phyloP scores from a whole-genome alignment of 179 eudicot genomes.

The Beta lomatogona region DNA sequence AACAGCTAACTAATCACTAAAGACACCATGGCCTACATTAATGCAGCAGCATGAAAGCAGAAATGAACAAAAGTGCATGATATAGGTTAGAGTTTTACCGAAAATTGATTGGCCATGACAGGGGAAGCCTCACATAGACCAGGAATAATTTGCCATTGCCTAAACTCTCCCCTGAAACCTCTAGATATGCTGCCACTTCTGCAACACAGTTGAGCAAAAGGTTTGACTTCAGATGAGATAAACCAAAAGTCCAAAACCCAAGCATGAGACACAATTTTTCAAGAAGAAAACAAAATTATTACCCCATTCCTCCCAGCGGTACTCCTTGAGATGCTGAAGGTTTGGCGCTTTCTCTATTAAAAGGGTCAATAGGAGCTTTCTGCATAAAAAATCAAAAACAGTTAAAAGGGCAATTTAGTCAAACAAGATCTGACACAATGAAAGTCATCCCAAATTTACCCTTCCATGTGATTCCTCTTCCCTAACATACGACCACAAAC shows the following conservation, averaged over 20 bases:
- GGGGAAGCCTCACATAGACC: slow-evolving; percentile 93
- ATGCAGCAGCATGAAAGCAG: background rate
- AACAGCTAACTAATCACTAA: background rate
- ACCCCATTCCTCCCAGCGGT: slow-evolving; percentile 99
- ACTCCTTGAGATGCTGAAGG: slow-evolving; percentile 98
- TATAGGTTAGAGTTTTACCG: slow-evolving; percentile 62
- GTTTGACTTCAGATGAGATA: slow-evolving; percentile 7
- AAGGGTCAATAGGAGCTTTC: slow-evolving; percentile 99
- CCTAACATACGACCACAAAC: slow-evolving; percentile 92
- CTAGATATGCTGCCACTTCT: slow-evolving; percentile 99
- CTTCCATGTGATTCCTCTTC: slow-evolving; percentile 99
- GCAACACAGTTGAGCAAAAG: slow-evolving; percentile 25
- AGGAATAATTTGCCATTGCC: slow-evolving; percentile 93
- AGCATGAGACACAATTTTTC: slow-evolving; percentile 5
- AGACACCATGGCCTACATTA: slow-evolving; percentile 4
- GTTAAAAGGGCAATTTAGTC: background rate
- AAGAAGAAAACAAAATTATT: slow-evolving; percentile 27
- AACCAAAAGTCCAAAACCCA: background rate
- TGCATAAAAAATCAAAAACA: slow-evolving; percentile 31
- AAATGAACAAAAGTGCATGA: slow-evolving; percentile 13
- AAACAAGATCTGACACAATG: background rate
- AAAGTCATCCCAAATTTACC: slow-evolving; percentile 43
- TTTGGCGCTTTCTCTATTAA: slow-evolving; percentile 72
- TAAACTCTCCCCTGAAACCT: slow-evolving; percentile 99
- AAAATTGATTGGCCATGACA: slow-evolving; percentile 98